phyloP scores from a whole-genome alignment of 2,329 filamentous ascomycete genomes.

The Ceratocystis colombiana region DNA sequence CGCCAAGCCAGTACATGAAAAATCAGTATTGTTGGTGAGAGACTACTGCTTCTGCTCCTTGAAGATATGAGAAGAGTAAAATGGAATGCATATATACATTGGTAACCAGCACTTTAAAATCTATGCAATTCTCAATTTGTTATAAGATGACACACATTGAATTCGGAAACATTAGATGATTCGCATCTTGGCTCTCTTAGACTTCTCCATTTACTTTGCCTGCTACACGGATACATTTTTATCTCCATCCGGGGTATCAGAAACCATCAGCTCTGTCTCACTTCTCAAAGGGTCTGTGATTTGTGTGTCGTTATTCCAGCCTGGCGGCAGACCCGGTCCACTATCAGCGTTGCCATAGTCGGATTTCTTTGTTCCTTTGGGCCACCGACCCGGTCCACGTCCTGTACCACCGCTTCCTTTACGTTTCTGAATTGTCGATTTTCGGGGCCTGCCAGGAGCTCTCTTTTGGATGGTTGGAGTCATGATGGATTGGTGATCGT shows the following conservation, averaged over 20 bases:
- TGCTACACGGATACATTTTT: constrained; percentile 12
- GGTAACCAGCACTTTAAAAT: too few species aligned
- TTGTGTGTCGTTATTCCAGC: constrained; percentile 34
- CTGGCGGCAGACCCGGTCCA: constrained; percentile 52
- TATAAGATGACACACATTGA: not conserved
- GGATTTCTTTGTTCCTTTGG: constrained; percentile 57
- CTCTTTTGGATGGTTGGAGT: constrained; percentile 30
- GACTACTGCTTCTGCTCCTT: too few species aligned
- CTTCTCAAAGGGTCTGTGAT: not conserved
- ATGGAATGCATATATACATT: too few species aligned
- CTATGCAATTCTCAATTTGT: not conserved
- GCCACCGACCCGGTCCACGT: constrained; percentile 55
- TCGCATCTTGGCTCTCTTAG: not conserved
- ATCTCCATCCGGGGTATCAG: not conserved
- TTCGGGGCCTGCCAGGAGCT: constrained; percentile 30
- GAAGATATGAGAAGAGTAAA: too few species aligned
- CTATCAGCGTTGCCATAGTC: constrained; percentile 58
- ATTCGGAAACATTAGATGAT: not conserved
- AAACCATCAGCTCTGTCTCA: constrained; percentile 7
- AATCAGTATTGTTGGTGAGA: too few species aligned
- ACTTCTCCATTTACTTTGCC: not conserved
- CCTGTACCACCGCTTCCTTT: constrained; percentile 46
- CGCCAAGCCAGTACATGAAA: too few species aligned
- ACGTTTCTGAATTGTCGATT: constrained; percentile 21
- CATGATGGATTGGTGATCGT: constrained; percentile 35